Evolutionary conservation across 805 yeast genomes (phyloP).

Genomic region (Yamadazyma sp.): DNA sequence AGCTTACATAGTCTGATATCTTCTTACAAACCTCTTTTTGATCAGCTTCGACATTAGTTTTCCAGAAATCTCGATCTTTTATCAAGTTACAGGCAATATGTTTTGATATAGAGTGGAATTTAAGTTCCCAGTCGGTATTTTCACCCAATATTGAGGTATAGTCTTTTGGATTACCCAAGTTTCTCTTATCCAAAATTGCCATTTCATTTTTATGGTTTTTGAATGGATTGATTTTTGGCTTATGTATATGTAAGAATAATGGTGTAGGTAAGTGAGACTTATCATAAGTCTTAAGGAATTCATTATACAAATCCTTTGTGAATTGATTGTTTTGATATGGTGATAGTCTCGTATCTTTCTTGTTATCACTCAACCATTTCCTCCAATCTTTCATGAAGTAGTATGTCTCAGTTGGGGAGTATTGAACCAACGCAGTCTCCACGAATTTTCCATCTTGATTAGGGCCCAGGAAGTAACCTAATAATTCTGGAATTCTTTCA

Average conservation of each 20-base stretch:
- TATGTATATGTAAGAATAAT: conserved; percentile 29
- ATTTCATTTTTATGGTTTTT: conserved; percentile 16
- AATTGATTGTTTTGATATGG: conserved; percentile 28
- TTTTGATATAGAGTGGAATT: conserved; percentile 28
- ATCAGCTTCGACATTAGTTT: background rate
- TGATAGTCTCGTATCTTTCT: conserved; percentile 27
- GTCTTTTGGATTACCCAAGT: conserved; percentile 22
- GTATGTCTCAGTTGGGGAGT: conserved; percentile 20
- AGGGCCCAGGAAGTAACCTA: conserved; percentile 10
- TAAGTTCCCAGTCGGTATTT: conserved; percentile 31
- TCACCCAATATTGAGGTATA: conserved; percentile 4
- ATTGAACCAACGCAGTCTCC: conserved; percentile 31
- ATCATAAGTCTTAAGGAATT: conserved; percentile 13
- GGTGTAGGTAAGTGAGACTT: conserved; percentile 19
- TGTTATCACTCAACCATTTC: conserved; percentile 18
- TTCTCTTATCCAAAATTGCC: conserved; percentile 21
- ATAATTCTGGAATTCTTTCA: conserved; percentile 14
- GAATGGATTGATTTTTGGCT: conserved; percentile 31
- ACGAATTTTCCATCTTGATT: conserved; percentile 14
- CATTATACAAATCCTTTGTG: conserved; percentile 20
- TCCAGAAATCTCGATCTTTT: conserved; percentile 1
- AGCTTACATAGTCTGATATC: conserved; percentile 6
- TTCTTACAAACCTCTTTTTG: conserved; percentile 5
- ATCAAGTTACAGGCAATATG: conserved; percentile 30
- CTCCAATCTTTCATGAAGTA: conserved; percentile 21